Evolutionary conservation across 805 yeast genomes (phyloP), one percentile per base, ranked within the genome.

Genomic region (Saccharomyces jurei): DNA sequence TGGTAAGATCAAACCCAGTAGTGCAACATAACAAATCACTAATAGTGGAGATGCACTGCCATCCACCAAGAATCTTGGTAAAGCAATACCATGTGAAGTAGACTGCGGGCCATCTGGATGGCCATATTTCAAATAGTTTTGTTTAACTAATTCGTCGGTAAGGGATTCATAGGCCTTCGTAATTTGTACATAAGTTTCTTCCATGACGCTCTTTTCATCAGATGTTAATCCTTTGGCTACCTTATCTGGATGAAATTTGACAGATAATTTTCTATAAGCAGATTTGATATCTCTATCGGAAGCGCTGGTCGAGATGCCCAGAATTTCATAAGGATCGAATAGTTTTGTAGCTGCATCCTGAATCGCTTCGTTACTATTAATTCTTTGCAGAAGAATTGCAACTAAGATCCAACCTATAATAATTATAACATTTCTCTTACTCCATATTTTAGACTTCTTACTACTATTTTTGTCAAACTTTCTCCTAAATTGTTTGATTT

Each of bases 31-130:
- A 4, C 78, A 60, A 14, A 85, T 78, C 28, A 87, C 72, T 56
- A 89, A 74, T 25, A 86, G 62, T 3, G 85, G 80, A 4, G 95
- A 84, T 25, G 84, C 83, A 55, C 83, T 78, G 47, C 95, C 90
- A 59, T 89, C 96, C 30, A 95, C 87, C 57, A 94, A 77, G 72
- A 88, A 89, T 67, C 86, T 84, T 31, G 99, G 99, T 60, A 94
- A 74, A 0, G 98, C 99, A 70, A 94, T 90, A 58, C 99, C 99
- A 68, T 89, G 97, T 22, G 86, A 75, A 21, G 86, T 78, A 28
- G 88, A 88, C 71, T 89, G 96, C 46, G 96, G 96, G 47, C 99
- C 99, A 74, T 94, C 99, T 4, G 99, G 99, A 68, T 95, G 96
- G 50, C 99, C 99, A 65, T 86, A 94, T 62, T 81, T 84, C 63